Base-by-base conservation (phyloP, 805 yeast genomes). In the Candida sphagnicola region DNA sequence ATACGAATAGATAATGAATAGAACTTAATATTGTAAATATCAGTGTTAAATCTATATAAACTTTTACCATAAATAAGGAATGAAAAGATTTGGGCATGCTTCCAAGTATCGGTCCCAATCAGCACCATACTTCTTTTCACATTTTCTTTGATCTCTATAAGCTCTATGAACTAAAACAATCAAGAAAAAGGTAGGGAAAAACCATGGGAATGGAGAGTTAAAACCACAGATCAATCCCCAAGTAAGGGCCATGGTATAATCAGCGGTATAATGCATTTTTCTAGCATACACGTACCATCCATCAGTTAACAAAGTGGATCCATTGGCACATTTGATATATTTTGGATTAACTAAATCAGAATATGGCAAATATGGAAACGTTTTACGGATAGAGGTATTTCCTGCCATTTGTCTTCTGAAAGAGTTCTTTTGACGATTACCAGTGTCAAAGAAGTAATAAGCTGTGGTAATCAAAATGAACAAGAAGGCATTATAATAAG, bases 201-300 rank as follows among this genome's bases (percentile, higher is more conserved):
- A 93, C 91, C 95, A 93, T 31, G 97, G 96, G 71, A 91, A 79
- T 35, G 90, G 85, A 2, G 96, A 85, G 23, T 71, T 72, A 61
- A 82, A 80, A 1, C 99, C 99, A 62, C 96, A 88, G 45, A 81
- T 75, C 44, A 93, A 72, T 4, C 91, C 95, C 99, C 99, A 93
- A 33, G 93, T 75, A 51, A 86, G 69, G 35, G 95, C 77, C 70
- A 89, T 96, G 35, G 76, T 69, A 75, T 81, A 88, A 62, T 93
- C 99, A 16, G 95, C 96, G 26, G 97, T 89, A 73, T 93, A 93
- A 66, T 90, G 95, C 46, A 82, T 80, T 67, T 93, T 93, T 69
- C 98, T 82, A 12, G 97, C 98, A 53, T 82, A 87, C 46, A 74
- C 81, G 67, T 82, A 84, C 96, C 98, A 91, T 30, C 99, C 99